Percentiles rank a stretch among this genome's conserved stretches.
Evolutionary conservation across 805 yeast species (phyloP).

Genomic region (Saccharomycopsis olivae): DNA sequence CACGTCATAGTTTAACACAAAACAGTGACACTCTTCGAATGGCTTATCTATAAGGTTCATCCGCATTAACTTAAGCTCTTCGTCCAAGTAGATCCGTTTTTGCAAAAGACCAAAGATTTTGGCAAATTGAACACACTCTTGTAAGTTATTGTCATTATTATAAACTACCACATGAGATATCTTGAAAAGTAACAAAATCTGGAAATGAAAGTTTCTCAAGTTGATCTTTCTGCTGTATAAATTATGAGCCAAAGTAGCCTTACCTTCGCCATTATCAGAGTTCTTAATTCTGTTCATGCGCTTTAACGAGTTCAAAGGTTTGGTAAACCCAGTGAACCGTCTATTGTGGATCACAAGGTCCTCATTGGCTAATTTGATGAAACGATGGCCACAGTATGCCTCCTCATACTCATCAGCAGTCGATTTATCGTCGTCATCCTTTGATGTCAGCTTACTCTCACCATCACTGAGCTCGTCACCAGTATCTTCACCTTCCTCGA

Average conservation of each 20-base stretch:
- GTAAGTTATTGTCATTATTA: conserved; percentile 16
- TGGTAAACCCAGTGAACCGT: conserved; percentile 11
- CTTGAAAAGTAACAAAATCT: conserved; percentile 13
- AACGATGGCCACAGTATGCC: conserved; percentile 7
- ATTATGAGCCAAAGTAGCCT: conserved; percentile 10
- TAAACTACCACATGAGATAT: conserved; percentile 17
- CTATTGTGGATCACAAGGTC: conserved; percentile 12
- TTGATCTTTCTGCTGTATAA: conserved; percentile 16
- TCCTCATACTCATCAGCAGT: conserved; percentile 9
- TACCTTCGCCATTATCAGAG: conserved; percentile 12
- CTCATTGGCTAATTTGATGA: conserved; percentile 7
- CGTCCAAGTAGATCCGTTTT: conserved; percentile 16
- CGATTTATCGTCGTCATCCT: not conserved
- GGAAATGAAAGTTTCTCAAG: conserved; percentile 16
- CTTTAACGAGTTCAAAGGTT: conserved; percentile 15
- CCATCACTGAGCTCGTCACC: not conserved
- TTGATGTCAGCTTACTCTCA: not conserved
- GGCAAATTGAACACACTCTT: conserved; percentile 15
- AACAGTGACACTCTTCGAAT: conserved; percentile 15
- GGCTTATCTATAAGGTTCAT: not conserved
- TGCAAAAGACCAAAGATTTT: conserved; percentile 17
- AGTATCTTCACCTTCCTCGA: conserved; percentile 3
- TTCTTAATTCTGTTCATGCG: conserved; percentile 16
- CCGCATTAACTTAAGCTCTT: conserved; percentile 8
- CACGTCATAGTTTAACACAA: conserved; percentile 17